Base-by-base conservation (phyloP, 108 stramenopile species). In the Skeletonema marinoi region DNA sequence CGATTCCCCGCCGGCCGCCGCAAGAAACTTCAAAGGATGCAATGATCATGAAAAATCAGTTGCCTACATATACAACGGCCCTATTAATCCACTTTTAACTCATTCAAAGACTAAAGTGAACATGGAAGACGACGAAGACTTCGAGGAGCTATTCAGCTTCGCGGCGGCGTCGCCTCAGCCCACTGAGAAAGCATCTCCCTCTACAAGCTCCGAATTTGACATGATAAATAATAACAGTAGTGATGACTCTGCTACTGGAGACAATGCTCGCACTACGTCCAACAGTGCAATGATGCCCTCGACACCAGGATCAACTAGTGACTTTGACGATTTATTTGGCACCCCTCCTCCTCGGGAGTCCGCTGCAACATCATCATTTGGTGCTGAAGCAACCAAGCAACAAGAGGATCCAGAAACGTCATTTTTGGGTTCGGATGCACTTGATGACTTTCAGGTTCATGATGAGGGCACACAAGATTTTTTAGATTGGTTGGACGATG, bases 401-500 rank as follows among this genome's bases (percentile, higher is more conserved):
- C 9, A 39, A 29, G 21, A 65, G 25, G 32, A 41, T 21, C 16
- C 78, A 25, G 54, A 21, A 5, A 56, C 54, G 54, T 56, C 54
- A 56, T 56, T 56, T 56, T 25, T 56, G n/a, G 54, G 54, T 25
- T 9, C 54, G 6, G 54, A 56, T 56, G 54, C 54, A 56, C 54
- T 70, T 60, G 83, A 83, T 33, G 83, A 80, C 60, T 83, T 83
- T 66, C 74, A 80, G 31, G 78, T 79, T 14, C 78, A 75, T 30
- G 92, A 89, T 68, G 66, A 74, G 32, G 89, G 87, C 29, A 89
- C 90, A 36, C 85, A 90, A 61, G 90, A 94, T 59, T 86, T 94
- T 70, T 67, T 94, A 31, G 87, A 92, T 35, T 94, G 93, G 93
- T 61, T 94, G 63, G 90, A 92, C 62, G 85, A 92, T 41, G 88